phyloP scores from a whole-genome alignment of 352 stramenopile genomes.

The Hyaloperonospora brassicae region DNA sequence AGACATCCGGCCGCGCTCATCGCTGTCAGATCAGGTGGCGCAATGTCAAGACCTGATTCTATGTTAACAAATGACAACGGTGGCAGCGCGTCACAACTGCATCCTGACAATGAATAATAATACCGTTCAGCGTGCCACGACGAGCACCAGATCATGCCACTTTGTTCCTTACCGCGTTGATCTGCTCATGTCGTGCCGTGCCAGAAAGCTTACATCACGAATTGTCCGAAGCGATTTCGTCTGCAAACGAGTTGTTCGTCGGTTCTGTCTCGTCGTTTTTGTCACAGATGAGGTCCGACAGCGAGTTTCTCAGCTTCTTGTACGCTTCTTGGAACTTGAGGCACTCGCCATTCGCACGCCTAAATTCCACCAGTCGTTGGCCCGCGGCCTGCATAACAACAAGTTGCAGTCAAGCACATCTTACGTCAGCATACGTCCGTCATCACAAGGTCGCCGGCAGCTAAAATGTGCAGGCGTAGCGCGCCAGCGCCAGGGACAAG shows the following conservation, averaged over 20 bases:
- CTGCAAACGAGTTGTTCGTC: constrained; percentile 26
- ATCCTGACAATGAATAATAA: too few species aligned
- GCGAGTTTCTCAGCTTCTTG: constrained; percentile 47
- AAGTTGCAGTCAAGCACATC: constrained; percentile 19
- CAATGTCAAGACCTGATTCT: too few species aligned
- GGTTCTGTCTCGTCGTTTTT: constrained; percentile 29
- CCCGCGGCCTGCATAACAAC: constrained; percentile 33
- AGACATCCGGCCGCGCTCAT: too few species aligned
- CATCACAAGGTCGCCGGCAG: constrained; percentile 17
- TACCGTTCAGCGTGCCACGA: too few species aligned
- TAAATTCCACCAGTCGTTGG: constrained; percentile 61
- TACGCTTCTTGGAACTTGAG: constrained; percentile 69
- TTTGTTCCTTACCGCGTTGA: too few species aligned
- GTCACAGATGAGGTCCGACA: constrained; percentile 52
- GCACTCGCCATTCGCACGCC: constrained; percentile 57
- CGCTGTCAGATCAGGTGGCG: too few species aligned
- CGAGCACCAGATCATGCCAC: too few species aligned
- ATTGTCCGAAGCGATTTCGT: constrained; percentile 77
- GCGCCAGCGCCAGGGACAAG: constrained; percentile 23
- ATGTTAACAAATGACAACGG: too few species aligned
- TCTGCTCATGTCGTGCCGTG: too few species aligned
- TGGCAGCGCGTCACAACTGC: too few species aligned
- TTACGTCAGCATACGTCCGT: constrained; percentile 18
- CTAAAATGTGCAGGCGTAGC: constrained; percentile 17
- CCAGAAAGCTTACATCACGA: constrained; percentile 79